phyloP scores from a whole-genome alignment of 2,329 filamentous ascomycete species.

The Cytospora chrysosperma region DNA sequence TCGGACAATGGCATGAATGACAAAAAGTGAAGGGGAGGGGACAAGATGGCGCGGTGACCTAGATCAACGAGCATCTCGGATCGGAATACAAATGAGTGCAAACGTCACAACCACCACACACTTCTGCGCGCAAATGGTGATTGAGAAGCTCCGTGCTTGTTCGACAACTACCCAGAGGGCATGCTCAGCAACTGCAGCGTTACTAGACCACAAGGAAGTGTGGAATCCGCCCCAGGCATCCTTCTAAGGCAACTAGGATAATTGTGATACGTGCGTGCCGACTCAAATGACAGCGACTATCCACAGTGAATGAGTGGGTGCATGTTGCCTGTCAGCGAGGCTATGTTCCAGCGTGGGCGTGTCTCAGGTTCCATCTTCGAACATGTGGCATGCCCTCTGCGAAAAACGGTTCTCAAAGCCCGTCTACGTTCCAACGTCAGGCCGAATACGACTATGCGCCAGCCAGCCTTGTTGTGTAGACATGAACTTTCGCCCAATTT shows the following conservation, averaged over 20 bases:
- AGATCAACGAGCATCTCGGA: conserved; percentile 20
- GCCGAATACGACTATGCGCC: neutral
- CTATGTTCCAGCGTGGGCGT: neutral
- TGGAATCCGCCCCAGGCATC: neutral
- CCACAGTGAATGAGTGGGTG: neutral
- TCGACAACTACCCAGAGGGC: neutral
- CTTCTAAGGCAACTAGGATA: neutral
- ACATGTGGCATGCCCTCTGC: neutral
- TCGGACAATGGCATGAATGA: conserved; percentile 22
- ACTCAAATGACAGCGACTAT: neutral
- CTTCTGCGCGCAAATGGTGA: neutral
- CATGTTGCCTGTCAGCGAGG: neutral
- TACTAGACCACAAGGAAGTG: neutral
- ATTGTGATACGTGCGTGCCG: neutral
- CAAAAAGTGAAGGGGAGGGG: conserved; percentile 15
- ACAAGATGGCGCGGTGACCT: conserved; percentile 20
- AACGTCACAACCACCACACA: neutral
- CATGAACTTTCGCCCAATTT: neutral
- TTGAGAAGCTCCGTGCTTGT: neutral
- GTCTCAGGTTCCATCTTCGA: neutral
- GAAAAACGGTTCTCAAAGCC: neutral
- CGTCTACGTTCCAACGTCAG: neutral
- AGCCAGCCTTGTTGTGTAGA: neutral
- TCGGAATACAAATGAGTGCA: conserved; percentile 25
- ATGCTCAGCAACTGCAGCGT: neutral